A percentile compares a stretch with the other conserved stretches of the same genome.
These are phyloP conservation scores for Coemansia umbellata DNA, from an alignment of 192 early-diverging fungal genomes.

Conservation along the genomic window DNA sequence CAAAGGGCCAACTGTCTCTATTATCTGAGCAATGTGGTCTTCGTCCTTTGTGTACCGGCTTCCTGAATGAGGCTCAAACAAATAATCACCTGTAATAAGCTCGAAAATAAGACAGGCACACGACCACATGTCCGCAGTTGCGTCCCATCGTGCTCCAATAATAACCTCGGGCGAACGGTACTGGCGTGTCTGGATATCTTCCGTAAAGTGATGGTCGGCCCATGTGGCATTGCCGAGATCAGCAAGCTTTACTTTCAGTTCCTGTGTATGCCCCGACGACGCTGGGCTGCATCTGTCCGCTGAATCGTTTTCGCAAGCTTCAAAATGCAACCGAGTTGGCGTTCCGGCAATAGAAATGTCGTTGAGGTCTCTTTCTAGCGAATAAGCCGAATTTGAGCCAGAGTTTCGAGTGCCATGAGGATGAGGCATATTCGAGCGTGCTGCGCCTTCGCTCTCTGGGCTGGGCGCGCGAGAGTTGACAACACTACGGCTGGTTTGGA, in stretches of 20 bases:
- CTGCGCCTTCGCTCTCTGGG: constrained; percentile 6
- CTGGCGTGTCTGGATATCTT: constrained; percentile 96
- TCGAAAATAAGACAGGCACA: constrained; percentile 94
- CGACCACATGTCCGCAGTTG: constrained; percentile 90
- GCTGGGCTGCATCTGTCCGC: constrained; percentile 7
- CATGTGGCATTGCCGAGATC: constrained; percentile 97
- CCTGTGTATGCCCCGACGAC: constrained; percentile 10
- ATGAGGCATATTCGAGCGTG: too few relatives aligned
- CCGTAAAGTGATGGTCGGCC: constrained; percentile 92
- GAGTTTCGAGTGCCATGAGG: not conserved
- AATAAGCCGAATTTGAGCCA: constrained; percentile 14
- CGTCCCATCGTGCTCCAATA: constrained; percentile 80
- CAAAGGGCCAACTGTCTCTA: constrained; percentile 87
- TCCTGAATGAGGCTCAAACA: constrained; percentile 92
- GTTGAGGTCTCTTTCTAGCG: constrained; percentile 62
- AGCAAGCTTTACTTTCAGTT: constrained; percentile 85
- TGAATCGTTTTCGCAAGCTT: not conserved
- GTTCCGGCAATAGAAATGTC: constrained; percentile 61
- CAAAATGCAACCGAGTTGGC: constrained; percentile 5
- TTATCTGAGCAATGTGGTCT: constrained; percentile 96
- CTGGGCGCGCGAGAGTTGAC: constrained; percentile 50
- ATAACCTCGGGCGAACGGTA: constrained; percentile 96
- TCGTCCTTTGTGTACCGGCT: constrained; percentile 85
- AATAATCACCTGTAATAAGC: constrained; percentile 87
- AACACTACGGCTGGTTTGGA: constrained; percentile 47